Base-by-base conservation (phyloP, 495 filamentous ascomycete genomes). In the Neurospora sp. region DNA sequence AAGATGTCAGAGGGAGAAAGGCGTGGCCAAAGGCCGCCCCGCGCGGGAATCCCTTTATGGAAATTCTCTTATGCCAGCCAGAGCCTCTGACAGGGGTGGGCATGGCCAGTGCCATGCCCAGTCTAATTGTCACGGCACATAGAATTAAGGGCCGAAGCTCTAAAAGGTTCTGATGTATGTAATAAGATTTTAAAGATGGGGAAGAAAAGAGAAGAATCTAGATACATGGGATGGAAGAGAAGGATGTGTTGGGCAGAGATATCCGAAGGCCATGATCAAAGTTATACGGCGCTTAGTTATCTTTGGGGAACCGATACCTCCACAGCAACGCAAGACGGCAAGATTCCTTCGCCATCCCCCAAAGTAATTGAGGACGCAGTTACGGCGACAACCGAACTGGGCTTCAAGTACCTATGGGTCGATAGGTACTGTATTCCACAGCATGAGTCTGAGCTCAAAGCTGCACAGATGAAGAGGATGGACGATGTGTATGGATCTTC, bases 371-470 rank as follows among this genome's bases (percentile, higher is more conserved):
- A 46, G 82, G 44, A 84, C 73, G 79, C 79, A 4, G 79, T 83
- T 3, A 39, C 70, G 53, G 71, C 82, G 6, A 76, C 75, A 18
- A 71, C 35, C n/a, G 68, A 40, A 14, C 75, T 84, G 42, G 75
- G 79, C 10, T 72, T 78, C 14, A 70, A 66, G 8, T 83, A 79
- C 69, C 74, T 83, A 41, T 84, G 83, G 83, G 78, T 83, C 3
- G 83, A 84, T 71, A 71, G 72, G 38, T 72, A 81, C 40, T 84
- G 83, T 69, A 79, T 84, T 5, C 70, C 78, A 41, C 83, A 84
- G 37, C 72, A 72, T 22, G 72, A 81, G 2, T 72, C 70, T 5
- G 48, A 46, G 5, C 78, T 81, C 11, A 81, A 83, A 71, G 72
- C 39, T 11, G 14, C 73, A 18, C 78, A 82, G 70, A 78, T 83